Evolutionary conservation across 2,329 filamentous ascomycete genomes (phyloP).

Genomic region (Graphium sp.): DNA sequence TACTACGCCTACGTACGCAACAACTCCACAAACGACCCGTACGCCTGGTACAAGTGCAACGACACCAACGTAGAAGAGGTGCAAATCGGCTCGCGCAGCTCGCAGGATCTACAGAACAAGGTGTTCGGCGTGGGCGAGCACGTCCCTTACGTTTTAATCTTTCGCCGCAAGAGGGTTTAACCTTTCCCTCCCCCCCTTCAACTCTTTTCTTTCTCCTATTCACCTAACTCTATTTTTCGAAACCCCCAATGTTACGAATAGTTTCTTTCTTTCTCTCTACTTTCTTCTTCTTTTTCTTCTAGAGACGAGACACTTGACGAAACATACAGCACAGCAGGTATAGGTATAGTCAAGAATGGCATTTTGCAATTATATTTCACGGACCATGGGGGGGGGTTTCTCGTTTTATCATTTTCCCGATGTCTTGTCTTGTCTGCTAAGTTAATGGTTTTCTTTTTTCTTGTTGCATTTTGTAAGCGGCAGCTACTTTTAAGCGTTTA

Average conservation of each 20-base stretch:
- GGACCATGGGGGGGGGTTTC: no score
- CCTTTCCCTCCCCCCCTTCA: background rate
- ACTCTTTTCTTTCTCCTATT: constrained; percentile 1
- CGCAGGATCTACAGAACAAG: constrained; percentile 16
- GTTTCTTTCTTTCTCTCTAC: constrained; percentile 1
- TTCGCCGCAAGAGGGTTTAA: constrained; percentile 17
- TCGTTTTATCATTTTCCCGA: no score
- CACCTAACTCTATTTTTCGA: background rate
- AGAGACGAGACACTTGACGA: no score
- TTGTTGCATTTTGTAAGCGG: no score
- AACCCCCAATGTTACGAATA: background rate
- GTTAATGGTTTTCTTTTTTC: no score
- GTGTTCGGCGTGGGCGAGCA: no score
- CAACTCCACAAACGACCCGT: constrained; percentile 24
- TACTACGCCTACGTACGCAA: constrained; percentile 59
- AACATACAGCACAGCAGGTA: no score
- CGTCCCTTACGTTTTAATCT: constrained; percentile 31
- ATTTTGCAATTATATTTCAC: no score
- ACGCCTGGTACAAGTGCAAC: constrained; percentile 32
- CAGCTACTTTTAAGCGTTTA: no score
- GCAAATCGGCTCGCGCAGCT: constrained; percentile 20
- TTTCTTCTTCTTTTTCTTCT: constrained; percentile 1
- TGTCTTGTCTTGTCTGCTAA: no score
- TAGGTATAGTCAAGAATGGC: no score
- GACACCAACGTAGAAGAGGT: constrained; percentile 23